Percentiles rank a stretch among this genome's conserved stretches.
These are phyloP conservation scores for Dendrobium chrysotoxum DNA, from an alignment of 106 monocot genomes.

Conservation along the genomic window DNA sequence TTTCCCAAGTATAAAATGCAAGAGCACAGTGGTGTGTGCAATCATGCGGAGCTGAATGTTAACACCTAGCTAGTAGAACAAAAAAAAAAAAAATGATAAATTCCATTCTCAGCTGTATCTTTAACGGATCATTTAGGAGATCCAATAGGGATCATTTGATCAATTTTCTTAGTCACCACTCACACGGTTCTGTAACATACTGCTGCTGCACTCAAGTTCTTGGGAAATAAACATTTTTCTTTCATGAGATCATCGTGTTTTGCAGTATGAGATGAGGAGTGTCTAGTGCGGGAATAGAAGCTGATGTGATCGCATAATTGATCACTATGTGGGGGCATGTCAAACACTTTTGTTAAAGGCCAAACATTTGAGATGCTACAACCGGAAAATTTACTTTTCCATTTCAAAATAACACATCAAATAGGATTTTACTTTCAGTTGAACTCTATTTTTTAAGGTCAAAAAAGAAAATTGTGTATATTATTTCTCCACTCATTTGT, in stretches of 20 bases:
- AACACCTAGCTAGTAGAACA: background rate
- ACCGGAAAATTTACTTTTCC: too few relatives aligned
- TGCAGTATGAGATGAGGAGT: too few relatives aligned
- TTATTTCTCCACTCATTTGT: too few relatives aligned
- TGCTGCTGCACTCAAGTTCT: background rate
- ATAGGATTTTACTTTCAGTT: too few relatives aligned
- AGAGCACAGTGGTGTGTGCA: background rate
- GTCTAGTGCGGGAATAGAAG: too few relatives aligned
- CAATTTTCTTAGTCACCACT: background rate
- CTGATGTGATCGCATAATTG: too few relatives aligned
- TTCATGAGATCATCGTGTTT: background rate
- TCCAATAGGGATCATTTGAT: background rate
- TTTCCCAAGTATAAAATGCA: background rate
- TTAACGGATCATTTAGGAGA: background rate
- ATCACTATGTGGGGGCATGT: too few relatives aligned
- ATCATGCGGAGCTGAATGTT: background rate
- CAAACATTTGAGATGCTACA: too few relatives aligned
- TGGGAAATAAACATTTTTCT: constrained; percentile 5
- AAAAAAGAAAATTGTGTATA: too few relatives aligned
- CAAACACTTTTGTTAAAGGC: too few relatives aligned
- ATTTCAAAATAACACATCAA: too few relatives aligned
- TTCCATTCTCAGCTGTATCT: background rate
- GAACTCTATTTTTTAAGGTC: too few relatives aligned
- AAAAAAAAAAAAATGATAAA: background rate
- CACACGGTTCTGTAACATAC: background rate